Percentiles rank a stretch among this genome's conserved stretches.
phyloP scores from a whole-genome alignment of 1,284 basidiomycete species.

The Leccinum ponderosum region DNA sequence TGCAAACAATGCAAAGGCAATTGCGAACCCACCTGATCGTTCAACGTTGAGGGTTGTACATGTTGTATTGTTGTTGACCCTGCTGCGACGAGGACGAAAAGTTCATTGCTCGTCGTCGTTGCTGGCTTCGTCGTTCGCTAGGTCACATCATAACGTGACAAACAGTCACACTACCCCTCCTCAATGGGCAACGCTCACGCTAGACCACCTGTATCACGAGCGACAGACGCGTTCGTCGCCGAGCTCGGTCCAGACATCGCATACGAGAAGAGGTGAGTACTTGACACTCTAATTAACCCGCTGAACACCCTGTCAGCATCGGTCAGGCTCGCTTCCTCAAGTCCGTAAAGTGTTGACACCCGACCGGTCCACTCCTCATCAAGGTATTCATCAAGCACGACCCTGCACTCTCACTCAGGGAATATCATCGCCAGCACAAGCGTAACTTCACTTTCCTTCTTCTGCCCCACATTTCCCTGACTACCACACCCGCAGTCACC shows the following conservation, averaged over 20 bases:
- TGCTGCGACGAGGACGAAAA: conserved; percentile 24
- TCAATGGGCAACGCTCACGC: conserved; percentile 60
- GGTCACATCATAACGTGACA: conserved; percentile 27
- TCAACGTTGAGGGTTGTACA: too few species aligned
- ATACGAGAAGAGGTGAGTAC: conserved; percentile 84
- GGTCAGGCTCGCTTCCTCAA: conserved; percentile 95
- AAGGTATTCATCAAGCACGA: conserved; percentile 86
- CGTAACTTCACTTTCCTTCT: conserved; percentile 39
- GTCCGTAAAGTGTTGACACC: conserved; percentile 80
- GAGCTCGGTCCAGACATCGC: conserved; percentile 85
- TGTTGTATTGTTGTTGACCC: conserved; percentile 1
- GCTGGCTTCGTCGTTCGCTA: not conserved
- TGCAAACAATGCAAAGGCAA: conserved; percentile 13
- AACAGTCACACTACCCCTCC: conserved; percentile 18
- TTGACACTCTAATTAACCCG: not conserved
- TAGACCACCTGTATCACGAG: not conserved
- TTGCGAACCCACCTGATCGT: conserved; percentile 22
- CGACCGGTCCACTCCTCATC: conserved; percentile 69
- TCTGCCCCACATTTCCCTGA: fast-evolving
- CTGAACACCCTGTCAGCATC: conserved; percentile 47
- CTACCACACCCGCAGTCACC: conserved; percentile 54
- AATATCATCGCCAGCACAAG: conserved; percentile 65
- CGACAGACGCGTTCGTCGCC: conserved; percentile 77
- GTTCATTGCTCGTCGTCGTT: conserved; percentile 21
- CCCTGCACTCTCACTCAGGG: conserved; percentile 58